Percentiles rank a stretch among this genome's conserved stretches.
These are phyloP conservation scores for Galerina marginata DNA, from an alignment of 768 basidiomycete genomes.

Conservation along the genomic window DNA sequence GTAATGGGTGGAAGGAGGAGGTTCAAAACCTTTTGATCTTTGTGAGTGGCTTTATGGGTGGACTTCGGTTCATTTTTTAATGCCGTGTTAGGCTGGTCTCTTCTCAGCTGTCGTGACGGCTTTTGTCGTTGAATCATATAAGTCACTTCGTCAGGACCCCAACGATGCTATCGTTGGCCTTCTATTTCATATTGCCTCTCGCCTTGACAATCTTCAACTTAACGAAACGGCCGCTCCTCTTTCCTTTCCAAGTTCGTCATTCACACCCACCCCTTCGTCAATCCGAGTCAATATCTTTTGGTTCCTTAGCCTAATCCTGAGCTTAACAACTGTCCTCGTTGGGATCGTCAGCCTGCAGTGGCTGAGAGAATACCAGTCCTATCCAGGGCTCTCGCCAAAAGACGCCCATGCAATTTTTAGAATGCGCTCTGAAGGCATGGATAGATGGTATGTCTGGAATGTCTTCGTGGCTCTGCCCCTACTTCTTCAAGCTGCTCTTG, in stretches of 20 bases:
- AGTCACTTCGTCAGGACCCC: slow-evolving; percentile 20
- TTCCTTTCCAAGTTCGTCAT: background rate
- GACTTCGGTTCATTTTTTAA: background rate
- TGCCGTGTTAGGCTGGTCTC: slow-evolving; percentile 22
- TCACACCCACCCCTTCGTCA: background rate
- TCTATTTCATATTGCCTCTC: slow-evolving; percentile 15
- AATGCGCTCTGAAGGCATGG: slow-evolving; percentile 30
- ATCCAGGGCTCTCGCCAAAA: slow-evolving; percentile 5
- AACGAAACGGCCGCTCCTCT: background rate
- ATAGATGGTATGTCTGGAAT: slow-evolving; percentile 29
- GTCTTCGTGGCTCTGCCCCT: slow-evolving; percentile 30
- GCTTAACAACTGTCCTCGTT: slow-evolving; percentile 15
- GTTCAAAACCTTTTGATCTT: slow-evolving; percentile 27
- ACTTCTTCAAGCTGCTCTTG: slow-evolving; percentile 30
- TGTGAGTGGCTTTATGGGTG: slow-evolving; percentile 8
- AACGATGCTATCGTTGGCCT: slow-evolving; percentile 12
- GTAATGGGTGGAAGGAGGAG: slow-evolving; percentile 23
- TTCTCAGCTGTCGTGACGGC: slow-evolving; percentile 30
- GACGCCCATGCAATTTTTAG: slow-evolving; percentile 20
- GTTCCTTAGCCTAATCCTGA: slow-evolving; percentile 21
- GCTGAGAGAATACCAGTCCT: slow-evolving; percentile 19
- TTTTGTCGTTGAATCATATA: slow-evolving; percentile 18
- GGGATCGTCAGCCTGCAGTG: slow-evolving; percentile 20
- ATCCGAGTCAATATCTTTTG: slow-evolving; percentile 21
- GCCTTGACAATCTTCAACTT: background rate